Evolutionary conservation across 1,284 basidiomycete genomes (phyloP).

Genomic region (Leccinum griseonigrum): DNA sequence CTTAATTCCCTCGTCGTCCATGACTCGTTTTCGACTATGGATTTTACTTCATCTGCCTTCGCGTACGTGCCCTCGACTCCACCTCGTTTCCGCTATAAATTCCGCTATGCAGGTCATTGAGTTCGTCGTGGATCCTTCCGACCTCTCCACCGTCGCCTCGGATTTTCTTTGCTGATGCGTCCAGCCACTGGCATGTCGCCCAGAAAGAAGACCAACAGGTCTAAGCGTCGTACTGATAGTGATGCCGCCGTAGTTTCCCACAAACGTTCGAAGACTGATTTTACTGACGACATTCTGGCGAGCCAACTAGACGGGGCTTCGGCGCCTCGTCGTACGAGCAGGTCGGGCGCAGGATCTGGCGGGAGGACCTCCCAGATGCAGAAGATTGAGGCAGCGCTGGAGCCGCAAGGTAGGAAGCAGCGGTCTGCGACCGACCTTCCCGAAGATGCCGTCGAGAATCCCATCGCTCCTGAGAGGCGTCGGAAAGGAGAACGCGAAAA

Average conservation of each 20-base stretch:
- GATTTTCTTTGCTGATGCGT: not conserved
- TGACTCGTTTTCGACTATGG: too few relatives aligned
- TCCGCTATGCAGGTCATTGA: too few relatives aligned
- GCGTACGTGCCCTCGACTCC: too few relatives aligned
- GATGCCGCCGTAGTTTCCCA: not conserved
- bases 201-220: not conserved
- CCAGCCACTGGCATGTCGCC: not conserved
- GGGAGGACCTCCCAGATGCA: not conserved
- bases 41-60: too few relatives aligned
- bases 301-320: not conserved
- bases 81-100: too few relatives aligned
- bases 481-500: not conserved
- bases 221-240: not conserved
- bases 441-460: not conserved
- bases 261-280: not conserved
- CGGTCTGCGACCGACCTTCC: not conserved
- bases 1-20: too few relatives aligned
- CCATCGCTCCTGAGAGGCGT: not conserved
- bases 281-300: not conserved
- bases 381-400: not conserved
- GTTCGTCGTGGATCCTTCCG: not conserved
- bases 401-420: not conserved
- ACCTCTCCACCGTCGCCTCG: not conserved
- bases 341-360: not conserved
- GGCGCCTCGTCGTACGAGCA: not conserved